These are phyloP conservation scores for Pulveroboletus sp. DNA, from an alignment of 768 basidiomycete genomes.

Conservation along the genomic window DNA sequence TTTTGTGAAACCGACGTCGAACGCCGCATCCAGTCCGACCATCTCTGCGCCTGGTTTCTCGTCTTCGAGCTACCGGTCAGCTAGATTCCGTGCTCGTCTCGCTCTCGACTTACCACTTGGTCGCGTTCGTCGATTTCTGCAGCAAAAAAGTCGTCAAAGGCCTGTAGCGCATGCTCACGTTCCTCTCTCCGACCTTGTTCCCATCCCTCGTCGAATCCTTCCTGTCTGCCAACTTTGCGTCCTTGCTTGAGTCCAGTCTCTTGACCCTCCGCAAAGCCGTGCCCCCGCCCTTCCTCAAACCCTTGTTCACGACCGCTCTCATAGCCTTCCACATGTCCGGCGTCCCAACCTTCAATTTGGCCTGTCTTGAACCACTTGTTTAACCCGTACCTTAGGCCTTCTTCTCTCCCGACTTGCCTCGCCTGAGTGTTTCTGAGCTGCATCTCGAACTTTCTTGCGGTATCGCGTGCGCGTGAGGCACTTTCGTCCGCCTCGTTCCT, in stretches of 20 bases:
- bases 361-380: conserved; percentile 44
- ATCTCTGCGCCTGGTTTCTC: conserved; percentile 19
- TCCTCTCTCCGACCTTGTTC: conserved; percentile 44
- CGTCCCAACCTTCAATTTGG: conserved; percentile 40
- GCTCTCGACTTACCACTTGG: conserved; percentile 20
- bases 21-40: conserved; percentile 28
- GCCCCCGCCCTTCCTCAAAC: conserved; percentile 36
- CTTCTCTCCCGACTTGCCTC: conserved; percentile 39
- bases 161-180: conserved; percentile 48
- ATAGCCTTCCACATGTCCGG: conserved; percentile 44
- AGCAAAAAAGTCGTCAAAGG: conserved; percentile 53
- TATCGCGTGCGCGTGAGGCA: conserved; percentile 40
- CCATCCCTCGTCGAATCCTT: conserved; percentile 33
- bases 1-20: conserved; percentile 4
- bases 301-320: conserved; percentile 43
- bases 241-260: conserved; percentile 35
- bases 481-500: conserved; percentile 41
- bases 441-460: conserved; percentile 39
- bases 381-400: conserved; percentile 38
- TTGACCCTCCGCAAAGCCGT: conserved; percentile 35
- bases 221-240: conserved; percentile 24
- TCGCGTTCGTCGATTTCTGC: conserved; percentile 36
- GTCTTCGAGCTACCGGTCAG: conserved; percentile 19
- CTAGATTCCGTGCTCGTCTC: not conserved
- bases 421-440: conserved; percentile 43